These are phyloP conservation scores for Cladosporium phlei DNA, from an alignment of 2,329 filamentous ascomycete species.

Conservation along the genomic window DNA sequence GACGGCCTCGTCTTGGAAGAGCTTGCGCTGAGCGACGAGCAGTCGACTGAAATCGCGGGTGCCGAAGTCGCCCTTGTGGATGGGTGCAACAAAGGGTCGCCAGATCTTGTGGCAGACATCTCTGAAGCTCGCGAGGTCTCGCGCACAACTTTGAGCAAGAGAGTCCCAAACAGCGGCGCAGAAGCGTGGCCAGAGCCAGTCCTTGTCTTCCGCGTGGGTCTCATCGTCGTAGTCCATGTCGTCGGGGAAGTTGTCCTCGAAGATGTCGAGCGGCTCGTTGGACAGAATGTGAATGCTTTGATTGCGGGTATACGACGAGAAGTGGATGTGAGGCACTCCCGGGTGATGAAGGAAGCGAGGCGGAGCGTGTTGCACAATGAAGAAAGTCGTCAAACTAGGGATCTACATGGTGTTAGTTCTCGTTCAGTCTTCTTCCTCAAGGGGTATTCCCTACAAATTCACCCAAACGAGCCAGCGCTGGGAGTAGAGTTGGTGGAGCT, in stretches of 20 bases:
- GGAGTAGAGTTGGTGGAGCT: constrained; percentile 69
- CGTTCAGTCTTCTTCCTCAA: no score
- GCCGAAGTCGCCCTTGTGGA: constrained; percentile 66
- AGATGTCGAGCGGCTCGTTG: constrained; percentile 48
- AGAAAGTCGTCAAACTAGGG: constrained; percentile 68
- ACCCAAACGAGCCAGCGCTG: constrained; percentile 74
- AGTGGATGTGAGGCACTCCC: constrained; percentile 71
- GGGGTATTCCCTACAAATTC: constrained; percentile 50
- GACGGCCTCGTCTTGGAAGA: constrained; percentile 69
- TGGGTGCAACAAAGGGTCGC: constrained; percentile 76
- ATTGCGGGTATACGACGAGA: constrained; percentile 75
- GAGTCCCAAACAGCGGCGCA: constrained; percentile 82
- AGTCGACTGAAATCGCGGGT: constrained; percentile 81
- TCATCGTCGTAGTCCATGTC: constrained; percentile 46
- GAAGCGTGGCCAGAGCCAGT: constrained; percentile 75
- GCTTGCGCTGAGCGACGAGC: constrained; percentile 62
- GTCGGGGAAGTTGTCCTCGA: constrained; percentile 28
- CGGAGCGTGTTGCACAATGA: constrained; percentile 69
- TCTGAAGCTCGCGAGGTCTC: constrained; percentile 70
- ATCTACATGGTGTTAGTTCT: constrained; percentile 51
- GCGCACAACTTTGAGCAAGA: constrained; percentile 71
- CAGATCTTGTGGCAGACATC: constrained; percentile 71
- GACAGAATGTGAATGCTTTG: constrained; percentile 75
- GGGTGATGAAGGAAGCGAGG: constrained; percentile 65
- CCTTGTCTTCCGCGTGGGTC: constrained; percentile 53